Evolutionary conservation across 441 rosid genomes (phyloP), one percentile per base, ranked within the genome.

Genomic region (Manihot esculenta): DNA sequence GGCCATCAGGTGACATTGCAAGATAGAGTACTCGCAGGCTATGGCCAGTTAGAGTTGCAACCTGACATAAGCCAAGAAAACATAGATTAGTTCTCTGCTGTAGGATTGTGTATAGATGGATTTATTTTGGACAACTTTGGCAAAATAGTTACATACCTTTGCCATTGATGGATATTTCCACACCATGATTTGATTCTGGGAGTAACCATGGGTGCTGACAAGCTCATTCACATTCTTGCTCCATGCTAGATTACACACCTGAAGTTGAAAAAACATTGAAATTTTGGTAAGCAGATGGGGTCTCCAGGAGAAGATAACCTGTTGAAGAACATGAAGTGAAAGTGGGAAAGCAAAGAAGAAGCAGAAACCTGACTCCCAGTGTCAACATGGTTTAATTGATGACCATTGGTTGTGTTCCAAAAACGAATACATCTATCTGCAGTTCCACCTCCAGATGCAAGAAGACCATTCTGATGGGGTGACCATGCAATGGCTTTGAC

Each of bases 401-500:
- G 90, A 47, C 98, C 98, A 2, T 88, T 95, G 59, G 92, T 72
- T 5, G 98, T 95, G 84, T 89, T 95, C 99, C 99, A 95, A 72
- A 95, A 93, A 56, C 97, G 92, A 78, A 95, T 89, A 73, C 97
- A 93, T 59, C 99, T 77, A 73, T 95, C 99, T 14, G 99, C 98
- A 3, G 98, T 95, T 79, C 99, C 99, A 38, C 99, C 99, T 68
- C 97, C 98, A 2, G 99, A 95, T 72, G 95, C 98, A 67, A 95
- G 98, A 66, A 95, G 95, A 61, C 86, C 74, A 45, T 84, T 95
- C 85, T 93, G 98, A 75, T 95, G 99, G 58, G 98, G 99, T 50
- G 99, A 93, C 99, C 99, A 95, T 64, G 98, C 83, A 54, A 95
- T 91, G 63, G 99, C 99, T 82, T 93, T 95, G 9, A 93, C 97